Evolutionary conservation across 345 rosid genomes (phyloP).

Genomic region (Lagerstroemia speciosa): DNA sequence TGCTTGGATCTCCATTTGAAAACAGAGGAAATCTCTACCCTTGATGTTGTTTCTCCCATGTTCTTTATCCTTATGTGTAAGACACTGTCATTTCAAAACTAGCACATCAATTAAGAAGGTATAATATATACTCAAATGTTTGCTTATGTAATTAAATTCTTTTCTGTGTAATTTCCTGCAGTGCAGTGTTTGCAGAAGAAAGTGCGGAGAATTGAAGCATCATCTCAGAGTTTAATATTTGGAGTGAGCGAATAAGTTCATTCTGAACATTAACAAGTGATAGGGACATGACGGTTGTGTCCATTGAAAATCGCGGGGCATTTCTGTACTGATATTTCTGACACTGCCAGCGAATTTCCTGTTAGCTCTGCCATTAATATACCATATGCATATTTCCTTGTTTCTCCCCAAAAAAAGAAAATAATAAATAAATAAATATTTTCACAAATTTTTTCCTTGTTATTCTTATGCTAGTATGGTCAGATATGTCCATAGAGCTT

Average conservation of each 20-base stretch:
- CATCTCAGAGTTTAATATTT: constrained; percentile 3
- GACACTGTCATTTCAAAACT: neutral
- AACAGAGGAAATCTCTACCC: neutral
- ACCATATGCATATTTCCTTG: neutral
- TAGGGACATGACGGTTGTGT: constrained; percentile 10
- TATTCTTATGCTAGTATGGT: neutral
- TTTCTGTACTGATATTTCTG: constrained; percentile 12
- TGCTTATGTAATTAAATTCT: neutral
- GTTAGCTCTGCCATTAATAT: constrained; percentile 10
- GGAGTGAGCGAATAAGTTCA: constrained; percentile 2
- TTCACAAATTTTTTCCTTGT: neutral
- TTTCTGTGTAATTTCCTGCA: neutral
- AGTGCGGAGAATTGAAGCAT: constrained; percentile 2
- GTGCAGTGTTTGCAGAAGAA: neutral
- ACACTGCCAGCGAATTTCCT: constrained; percentile 13
- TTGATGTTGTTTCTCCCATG: neutral
- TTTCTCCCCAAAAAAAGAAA: neutral
- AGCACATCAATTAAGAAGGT: neutral
- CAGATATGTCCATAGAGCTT: neutral
- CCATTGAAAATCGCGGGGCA: constrained; percentile 7
- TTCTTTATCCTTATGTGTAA: neutral
- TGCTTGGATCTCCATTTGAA: neutral
- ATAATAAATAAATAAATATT: neutral
- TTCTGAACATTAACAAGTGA: constrained; percentile 11
- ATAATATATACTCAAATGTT: neutral